Evolutionary conservation across 768 basidiomycete genomes (phyloP).

Genomic region (Rhodotorula diobovata): DNA sequence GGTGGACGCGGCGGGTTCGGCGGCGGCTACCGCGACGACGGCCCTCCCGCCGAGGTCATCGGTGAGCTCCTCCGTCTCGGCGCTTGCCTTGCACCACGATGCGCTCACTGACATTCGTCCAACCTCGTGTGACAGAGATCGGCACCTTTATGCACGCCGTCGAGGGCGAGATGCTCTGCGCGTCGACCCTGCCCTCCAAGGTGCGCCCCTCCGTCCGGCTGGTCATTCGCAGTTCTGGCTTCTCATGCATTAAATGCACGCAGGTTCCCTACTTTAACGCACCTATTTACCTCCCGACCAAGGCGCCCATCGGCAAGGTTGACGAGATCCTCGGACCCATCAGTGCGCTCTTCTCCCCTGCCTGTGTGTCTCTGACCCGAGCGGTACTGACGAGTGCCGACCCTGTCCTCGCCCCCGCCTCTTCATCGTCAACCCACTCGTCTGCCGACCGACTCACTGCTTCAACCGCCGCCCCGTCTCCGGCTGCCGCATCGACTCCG

Average conservation of each 20-base stretch:
- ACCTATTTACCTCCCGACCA: constrained; percentile 94
- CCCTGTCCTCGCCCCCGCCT: too few species aligned
- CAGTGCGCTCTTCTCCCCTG: constrained; percentile 51
- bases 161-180: constrained; percentile 96
- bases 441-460: neutral
- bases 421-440: neutral
- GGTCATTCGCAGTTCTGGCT: neutral
- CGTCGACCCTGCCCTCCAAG: constrained; percentile 74
- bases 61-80: constrained; percentile 44
- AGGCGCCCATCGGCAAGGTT: constrained; percentile 90
- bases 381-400: neutral
- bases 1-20: constrained; percentile 49
- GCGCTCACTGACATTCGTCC: neutral
- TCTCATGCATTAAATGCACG: too few species aligned
- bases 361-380: neutral
- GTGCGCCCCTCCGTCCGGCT: constrained; percentile 43
- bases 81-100: neutral
- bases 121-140: constrained; percentile 35
- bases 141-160: constrained; percentile 81
- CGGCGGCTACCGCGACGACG: constrained; percentile 45
- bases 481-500: too few species aligned
- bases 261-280: constrained; percentile 93
- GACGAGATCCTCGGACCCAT: constrained; percentile 99
- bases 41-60: constrained; percentile 52
- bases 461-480: neutral